These are phyloP conservation scores for Paramecium bursaria DNA, from an alignment of 73 alveolate species.

Conservation along the genomic window DNA sequence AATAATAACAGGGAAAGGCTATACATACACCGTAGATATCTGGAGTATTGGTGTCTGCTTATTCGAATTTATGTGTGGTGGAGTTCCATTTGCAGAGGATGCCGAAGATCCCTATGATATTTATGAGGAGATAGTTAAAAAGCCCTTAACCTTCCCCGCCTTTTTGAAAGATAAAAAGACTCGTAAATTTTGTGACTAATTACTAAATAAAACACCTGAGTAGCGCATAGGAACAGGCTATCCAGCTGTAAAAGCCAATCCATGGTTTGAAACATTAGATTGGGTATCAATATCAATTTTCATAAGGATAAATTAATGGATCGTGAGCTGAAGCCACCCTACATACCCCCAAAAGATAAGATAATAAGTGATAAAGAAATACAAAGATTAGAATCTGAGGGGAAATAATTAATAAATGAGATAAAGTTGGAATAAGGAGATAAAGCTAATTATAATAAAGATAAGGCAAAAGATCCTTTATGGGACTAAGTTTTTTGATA, in stretches of 20 bases:
- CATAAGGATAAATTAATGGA: slow-evolving; percentile 66
- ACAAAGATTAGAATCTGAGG: slow-evolving; percentile 5
- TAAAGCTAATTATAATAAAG: slow-evolving; percentile 55
- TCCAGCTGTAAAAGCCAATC: slow-evolving; percentile 68
- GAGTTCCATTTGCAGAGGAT: slow-evolving; percentile 76
- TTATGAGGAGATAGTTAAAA: slow-evolving; percentile 70
- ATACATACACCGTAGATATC: slow-evolving; percentile 76
- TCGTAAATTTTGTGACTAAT: slow-evolving; percentile 72
- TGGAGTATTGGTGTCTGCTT: slow-evolving; percentile 82
- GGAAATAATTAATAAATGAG: slow-evolving; percentile 25
- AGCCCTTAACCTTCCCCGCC: slow-evolving; percentile 71
- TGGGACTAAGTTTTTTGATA: slow-evolving; percentile 67
- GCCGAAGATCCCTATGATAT: slow-evolving; percentile 79
- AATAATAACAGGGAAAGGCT: slow-evolving; percentile 76
- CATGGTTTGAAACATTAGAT: slow-evolving; percentile 61
- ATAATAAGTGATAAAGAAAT: slow-evolving; percentile 62
- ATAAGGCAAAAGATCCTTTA: slow-evolving; percentile 60
- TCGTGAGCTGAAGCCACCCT: slow-evolving; percentile 62
- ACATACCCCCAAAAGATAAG: slow-evolving; percentile 68
- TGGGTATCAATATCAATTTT: neutral
- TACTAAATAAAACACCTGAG: slow-evolving; percentile 79
- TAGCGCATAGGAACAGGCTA: slow-evolving; percentile 63
- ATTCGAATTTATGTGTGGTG: slow-evolving; percentile 79
- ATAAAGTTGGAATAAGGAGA: slow-evolving; percentile 42
- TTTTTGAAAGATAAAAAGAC: slow-evolving; percentile 73